These are phyloP conservation scores for Mucor lusitanicus DNA, from an alignment of 371 early-diverging fungal species.

Conservation along the genomic window DNA sequence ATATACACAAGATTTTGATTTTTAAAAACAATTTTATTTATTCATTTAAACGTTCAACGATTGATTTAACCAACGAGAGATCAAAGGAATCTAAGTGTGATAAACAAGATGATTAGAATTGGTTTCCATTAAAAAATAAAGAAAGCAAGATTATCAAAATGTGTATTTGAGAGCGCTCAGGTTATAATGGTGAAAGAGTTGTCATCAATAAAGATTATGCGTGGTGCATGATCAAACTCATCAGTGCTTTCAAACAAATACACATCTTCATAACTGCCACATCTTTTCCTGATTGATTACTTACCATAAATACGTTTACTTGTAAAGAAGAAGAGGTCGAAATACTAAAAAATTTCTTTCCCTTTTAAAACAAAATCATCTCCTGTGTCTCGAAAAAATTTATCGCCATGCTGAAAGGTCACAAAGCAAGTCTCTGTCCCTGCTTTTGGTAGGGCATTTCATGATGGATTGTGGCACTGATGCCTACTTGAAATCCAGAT, in stretches of 20 bases:
- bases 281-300: neutral
- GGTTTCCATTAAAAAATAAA: neutral
- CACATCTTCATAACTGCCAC: neutral
- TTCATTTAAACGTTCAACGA: neutral
- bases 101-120: neutral
- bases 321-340: neutral
- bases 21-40: neutral
- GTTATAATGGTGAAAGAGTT: slow-evolving; percentile 24
- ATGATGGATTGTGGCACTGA: neutral
- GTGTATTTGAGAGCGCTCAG: slow-evolving; percentile 14
- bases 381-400: neutral
- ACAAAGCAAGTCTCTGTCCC: slow-evolving; percentile 1
- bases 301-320: slow-evolving; percentile 1
- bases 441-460: neutral
- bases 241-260: slow-evolving; percentile 17
- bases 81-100: neutral
- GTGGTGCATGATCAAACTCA: slow-evolving; percentile 46
- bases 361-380: neutral
- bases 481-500: neutral
- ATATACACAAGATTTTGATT: neutral
- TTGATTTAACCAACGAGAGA: neutral
- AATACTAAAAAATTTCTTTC: neutral
- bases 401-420: neutral
- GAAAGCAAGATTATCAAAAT: neutral
- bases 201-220: slow-evolving; percentile 39